Base-by-base conservation (phyloP, 1,139 yeast species). In the Groenewaldozyma auringiensis region DNA sequence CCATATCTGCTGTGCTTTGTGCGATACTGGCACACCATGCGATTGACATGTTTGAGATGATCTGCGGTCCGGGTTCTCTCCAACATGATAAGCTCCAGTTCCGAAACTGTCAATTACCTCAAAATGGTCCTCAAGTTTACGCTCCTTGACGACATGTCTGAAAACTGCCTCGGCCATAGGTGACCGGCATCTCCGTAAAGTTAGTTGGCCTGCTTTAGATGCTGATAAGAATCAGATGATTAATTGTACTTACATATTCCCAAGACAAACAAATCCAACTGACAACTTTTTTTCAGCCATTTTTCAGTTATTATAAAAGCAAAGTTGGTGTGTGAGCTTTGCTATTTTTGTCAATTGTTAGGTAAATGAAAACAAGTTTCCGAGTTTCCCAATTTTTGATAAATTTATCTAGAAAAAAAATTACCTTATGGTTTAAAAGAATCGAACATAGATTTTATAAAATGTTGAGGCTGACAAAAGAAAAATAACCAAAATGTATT, bases 161-260 rank as follows among this genome's bases (percentile, higher is more conserved):
- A 88, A 87, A 1, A 88, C 84, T 0, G 96, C 96, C 67, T 89
- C 97, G 0, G 98, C 97, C 97, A 89, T 89, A 9, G 97, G 96
- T 1, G 96, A 88, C 45, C 97, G 92, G 61, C 98, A 89, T 39
- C 84, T 80, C n/a, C n/a, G n/a, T n/a, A n/a, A n/a, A n/a, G n/a
- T 42, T 6, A 40, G 38, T 47, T 38, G 37, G 47, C 45, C 37
- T 39, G 42, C 36, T 21, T 22, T 4, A 16, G 34, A 18, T 16
- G 13, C 40, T 3, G 36, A 22, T 3, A 16, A 8, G 20, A 18
- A 8, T 8, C 25, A 17, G 34, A 13, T 9, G 4, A 4, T 25
- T 25, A 8, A 8, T 25, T 25, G 29, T 48, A 72, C 84, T 53
- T 70, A 79, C 84, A 88, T 87, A 65, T 89, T 89, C 2, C 97